phyloP scores from a whole-genome alignment of 2,329 filamentous ascomycete genomes.

The Elsinoe australis region DNA sequence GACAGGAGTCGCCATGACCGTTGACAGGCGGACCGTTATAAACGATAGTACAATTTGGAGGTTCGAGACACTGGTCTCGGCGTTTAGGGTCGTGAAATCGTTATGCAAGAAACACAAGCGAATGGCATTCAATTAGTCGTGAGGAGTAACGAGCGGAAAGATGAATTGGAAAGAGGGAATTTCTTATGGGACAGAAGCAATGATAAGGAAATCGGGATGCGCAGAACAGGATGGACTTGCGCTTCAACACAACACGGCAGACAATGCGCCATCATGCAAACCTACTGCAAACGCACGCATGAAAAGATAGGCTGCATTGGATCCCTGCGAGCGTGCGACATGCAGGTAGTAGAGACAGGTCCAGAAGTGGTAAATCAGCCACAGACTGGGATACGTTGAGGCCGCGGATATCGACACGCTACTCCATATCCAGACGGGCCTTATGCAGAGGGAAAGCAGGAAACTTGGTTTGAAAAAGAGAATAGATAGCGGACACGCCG shows the following conservation, averaged over 20 bases:
- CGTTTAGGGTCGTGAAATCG: conserved; percentile 14
- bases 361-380: conserved; percentile 14
- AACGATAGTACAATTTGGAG: conserved; percentile 16
- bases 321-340: conserved; percentile 15
- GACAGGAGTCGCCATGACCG: conserved; percentile 31
- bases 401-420: not conserved
- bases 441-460: conserved; percentile 2
- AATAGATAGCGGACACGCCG: conserved; percentile 11
- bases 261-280: conserved; percentile 13
- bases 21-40: conserved; percentile 17
- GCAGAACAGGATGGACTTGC: not conserved
- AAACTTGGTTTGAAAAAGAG: conserved; percentile 7
- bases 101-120: conserved; percentile 13
- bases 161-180: not conserved
- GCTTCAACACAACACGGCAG: not conserved
- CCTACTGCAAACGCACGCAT: conserved; percentile 4
- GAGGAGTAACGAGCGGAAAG: not conserved
- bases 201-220: conserved; percentile 10
- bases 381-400: conserved; percentile 13
- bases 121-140: not conserved
- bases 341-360: conserved; percentile 10
- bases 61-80: conserved; percentile 15
- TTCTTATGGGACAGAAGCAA: not conserved
- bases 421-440: not conserved
- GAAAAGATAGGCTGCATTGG: conserved; percentile 4